Evolutionary conservation across 2,329 filamentous ascomycete genomes (phyloP).

Genomic region (Arthrobotrys sinensis): DNA sequence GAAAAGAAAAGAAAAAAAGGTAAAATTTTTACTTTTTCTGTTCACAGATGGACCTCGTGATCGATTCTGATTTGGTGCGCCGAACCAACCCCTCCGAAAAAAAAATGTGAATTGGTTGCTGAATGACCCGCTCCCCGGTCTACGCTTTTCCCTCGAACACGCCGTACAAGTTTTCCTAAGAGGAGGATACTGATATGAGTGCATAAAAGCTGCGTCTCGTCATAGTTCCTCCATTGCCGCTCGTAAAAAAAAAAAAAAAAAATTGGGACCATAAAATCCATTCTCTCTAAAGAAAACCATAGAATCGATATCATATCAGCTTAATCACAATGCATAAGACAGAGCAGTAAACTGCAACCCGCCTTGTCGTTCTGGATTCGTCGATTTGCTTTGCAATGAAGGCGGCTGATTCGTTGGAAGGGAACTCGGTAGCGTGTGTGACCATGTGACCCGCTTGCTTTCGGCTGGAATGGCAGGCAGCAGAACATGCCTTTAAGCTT

Average conservation of each 20-base stretch:
- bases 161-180: slow-evolving; percentile 23
- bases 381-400: slow-evolving; percentile 17
- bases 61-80: slow-evolving; percentile 59
- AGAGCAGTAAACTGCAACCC: slow-evolving; percentile 9
- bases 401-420: slow-evolving; percentile 13
- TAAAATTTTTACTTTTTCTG: slow-evolving; percentile 56
- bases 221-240: slow-evolving; percentile 36
- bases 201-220: slow-evolving; percentile 46
- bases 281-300: not conserved
- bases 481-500: slow-evolving; percentile 56
- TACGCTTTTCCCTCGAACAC: slow-evolving; percentile 9
- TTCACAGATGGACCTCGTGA: slow-evolving; percentile 61
- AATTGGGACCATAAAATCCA: not conserved
- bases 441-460: slow-evolving; percentile 55
- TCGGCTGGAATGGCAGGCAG: slow-evolving; percentile 32
- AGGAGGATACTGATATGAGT: slow-evolving; percentile 34
- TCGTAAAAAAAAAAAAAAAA: slow-evolving; percentile 5
- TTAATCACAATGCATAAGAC: slow-evolving; percentile 42
- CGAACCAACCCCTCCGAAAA: slow-evolving; percentile 41
- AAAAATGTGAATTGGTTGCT: slow-evolving; percentile 37
- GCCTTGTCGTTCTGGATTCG: slow-evolving; percentile 7
- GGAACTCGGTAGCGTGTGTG: slow-evolving; percentile 23
- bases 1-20: slow-evolving; percentile 23
- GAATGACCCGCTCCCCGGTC: slow-evolving; percentile 46
- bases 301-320: slow-evolving; percentile 43